phyloP scores from a whole-genome alignment of 2,329 filamentous ascomycete species.

The Talaromyces sp. region DNA sequence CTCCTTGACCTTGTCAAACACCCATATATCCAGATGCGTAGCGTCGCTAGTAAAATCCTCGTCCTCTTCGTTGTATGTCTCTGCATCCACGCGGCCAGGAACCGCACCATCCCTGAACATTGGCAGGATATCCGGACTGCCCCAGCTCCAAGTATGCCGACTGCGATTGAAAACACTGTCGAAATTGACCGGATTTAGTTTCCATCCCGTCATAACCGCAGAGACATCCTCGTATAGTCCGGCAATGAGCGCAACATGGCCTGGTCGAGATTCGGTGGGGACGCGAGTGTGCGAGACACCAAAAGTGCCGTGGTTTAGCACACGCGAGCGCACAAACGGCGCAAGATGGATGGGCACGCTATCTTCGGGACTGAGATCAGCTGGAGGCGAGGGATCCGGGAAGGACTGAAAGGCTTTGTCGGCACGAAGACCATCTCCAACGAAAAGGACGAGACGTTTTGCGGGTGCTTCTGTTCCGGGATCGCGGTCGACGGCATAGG shows the following conservation, averaged over 20 bases:
- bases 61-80: slow-evolving; percentile 73
- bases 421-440: slow-evolving; percentile 93
- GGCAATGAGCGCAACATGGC: slow-evolving; percentile 94
- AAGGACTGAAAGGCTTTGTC: slow-evolving; percentile 97
- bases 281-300: slow-evolving; percentile 96
- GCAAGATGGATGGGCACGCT: slow-evolving; percentile 68
- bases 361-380: slow-evolving; percentile 18
- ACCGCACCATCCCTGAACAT: slow-evolving; percentile 97
- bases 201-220: slow-evolving; percentile 95
- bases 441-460: slow-evolving; percentile 85
- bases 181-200: slow-evolving; percentile 95
- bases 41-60: slow-evolving; percentile 89
- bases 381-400: slow-evolving; percentile 70
- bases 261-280: slow-evolving; percentile 91
- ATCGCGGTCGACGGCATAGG: slow-evolving; percentile 65
- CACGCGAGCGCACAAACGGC: slow-evolving; percentile 83
- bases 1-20: slow-evolving; percentile 87
- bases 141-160: slow-evolving; percentile 98
- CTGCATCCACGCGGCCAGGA: slow-evolving; percentile 80
- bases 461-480: slow-evolving; percentile 65
- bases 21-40: slow-evolving; percentile 80
- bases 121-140: slow-evolving; percentile 90
- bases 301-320: slow-evolving; percentile 87
- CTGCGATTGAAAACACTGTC: slow-evolving; percentile 98
- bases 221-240: slow-evolving; percentile 98